A percentile compares a stretch with the other conserved stretches of the same genome.
Conservation (phyloP, 2,329 filamentous ascomycete genomes). For the Aspergillus ruber region DNA sequence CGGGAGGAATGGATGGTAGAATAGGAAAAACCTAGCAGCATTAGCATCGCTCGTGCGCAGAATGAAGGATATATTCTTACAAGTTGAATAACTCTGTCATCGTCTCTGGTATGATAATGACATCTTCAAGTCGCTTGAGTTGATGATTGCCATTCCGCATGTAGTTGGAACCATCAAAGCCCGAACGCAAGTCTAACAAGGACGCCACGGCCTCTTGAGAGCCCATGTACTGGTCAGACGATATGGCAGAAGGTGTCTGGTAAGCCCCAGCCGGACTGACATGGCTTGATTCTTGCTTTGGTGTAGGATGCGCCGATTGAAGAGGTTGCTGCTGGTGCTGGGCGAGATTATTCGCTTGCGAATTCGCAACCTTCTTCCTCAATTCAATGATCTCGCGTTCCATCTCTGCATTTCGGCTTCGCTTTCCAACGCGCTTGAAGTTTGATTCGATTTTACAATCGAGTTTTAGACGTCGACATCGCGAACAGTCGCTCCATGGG, state of each 20-base stretch:
- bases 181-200: slow-evolving; percentile 44
- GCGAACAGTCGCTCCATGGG: slow-evolving; percentile 55
- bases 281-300: slow-evolving; percentile 33
- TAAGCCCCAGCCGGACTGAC: slow-evolving; percentile 27
- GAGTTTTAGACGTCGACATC: slow-evolving; percentile 57
- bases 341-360: slow-evolving; percentile 20
- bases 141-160: slow-evolving; percentile 46
- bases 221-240: slow-evolving; percentile 38
- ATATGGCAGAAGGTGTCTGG: slow-evolving; percentile 30
- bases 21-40: slow-evolving; percentile 54
- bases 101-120: slow-evolving; percentile 38
- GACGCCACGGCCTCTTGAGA: slow-evolving; percentile 47
- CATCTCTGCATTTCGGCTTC: slow-evolving; percentile 60
- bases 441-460: slow-evolving; percentile 62
- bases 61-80: slow-evolving; percentile 20
- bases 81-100: slow-evolving; percentile 41
- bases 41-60: slow-evolving; percentile 5
- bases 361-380: slow-evolving; percentile 40
- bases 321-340: slow-evolving; percentile 17
- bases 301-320: slow-evolving; percentile 21
- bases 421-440: slow-evolving; percentile 63
- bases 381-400: slow-evolving; percentile 51
- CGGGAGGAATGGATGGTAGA: slow-evolving; percentile 59
- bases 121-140: slow-evolving; percentile 48
- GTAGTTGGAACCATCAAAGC: slow-evolving; percentile 37